Base-by-base conservation (phyloP, 805 yeast genomes). In the Naumovozyma castellii region DNA sequence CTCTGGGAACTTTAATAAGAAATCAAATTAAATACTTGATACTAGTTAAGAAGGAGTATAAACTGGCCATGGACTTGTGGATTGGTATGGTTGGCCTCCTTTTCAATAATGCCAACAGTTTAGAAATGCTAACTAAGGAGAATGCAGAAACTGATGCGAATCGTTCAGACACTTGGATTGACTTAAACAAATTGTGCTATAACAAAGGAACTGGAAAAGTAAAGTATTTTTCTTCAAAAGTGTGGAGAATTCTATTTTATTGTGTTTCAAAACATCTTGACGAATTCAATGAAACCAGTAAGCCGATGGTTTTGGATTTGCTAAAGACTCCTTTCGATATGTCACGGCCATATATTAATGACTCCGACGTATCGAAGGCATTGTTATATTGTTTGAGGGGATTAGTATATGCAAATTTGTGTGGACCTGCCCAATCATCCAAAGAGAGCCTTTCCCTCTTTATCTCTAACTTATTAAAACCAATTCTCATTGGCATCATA, bases 61-160 rank as follows among this genome's bases (percentile, higher is more conserved):
- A 56, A 38, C 32, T 52, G 2, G 56, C 57, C 3, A 46, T 50
- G 45, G 62, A 57, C 39, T 38, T 56, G 30, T 59, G 64, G 64
- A 25, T 57, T 10, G 50, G 58, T 2, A 35, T 51, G 36, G 43
- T 45, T 3, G 62, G 60, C 2, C 41, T 59, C 22, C 37, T 59
- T 19, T 56, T 44, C 39, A 52, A 49, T 32, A 45, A 44, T 17
- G 35, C 41, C 12, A 41, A 36, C 3, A 28, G 50, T 3, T 17
- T 35, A 3, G 29, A 40, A 4, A 31, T 54, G 3, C 13, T 29
- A 29, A 14, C 13, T 8, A 29, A 29, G 14, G 32, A 29, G 5
- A 29, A 29, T 16, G 17, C 42, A 6, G 14, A 40, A 3, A 25
- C 41, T 2, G 37, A 38, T 5, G 32, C 29, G 3, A 42, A 34